Conservation (phyloP, 2,329 filamentous ascomycete genomes). For the Apiospora rasikravindrae region DNA sequence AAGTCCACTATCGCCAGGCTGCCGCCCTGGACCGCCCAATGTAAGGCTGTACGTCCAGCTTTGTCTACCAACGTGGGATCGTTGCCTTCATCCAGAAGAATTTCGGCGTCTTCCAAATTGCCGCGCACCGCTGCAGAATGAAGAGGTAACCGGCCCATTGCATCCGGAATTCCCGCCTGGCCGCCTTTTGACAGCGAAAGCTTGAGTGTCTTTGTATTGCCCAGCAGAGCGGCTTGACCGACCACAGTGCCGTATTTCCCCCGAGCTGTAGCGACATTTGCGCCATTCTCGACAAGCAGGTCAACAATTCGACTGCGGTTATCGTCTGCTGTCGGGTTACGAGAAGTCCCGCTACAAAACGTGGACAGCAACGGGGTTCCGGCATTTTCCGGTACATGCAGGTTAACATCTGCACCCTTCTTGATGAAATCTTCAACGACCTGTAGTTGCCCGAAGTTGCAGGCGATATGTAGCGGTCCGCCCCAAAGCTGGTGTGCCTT, state of each 20-base stretch:
- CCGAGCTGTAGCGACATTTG: background rate
- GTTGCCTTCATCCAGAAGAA: background rate
- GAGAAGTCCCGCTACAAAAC: background rate
- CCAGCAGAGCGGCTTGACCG: background rate
- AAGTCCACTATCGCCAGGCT: background rate
- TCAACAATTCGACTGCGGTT: background rate
- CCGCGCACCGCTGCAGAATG: background rate
- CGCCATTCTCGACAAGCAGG: background rate
- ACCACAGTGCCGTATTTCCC: no score
- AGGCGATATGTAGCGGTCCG: background rate
- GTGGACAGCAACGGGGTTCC: background rate
- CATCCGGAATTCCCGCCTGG: background rate
- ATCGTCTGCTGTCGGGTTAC: background rate
- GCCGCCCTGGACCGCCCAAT: background rate
- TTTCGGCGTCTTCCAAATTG: background rate
- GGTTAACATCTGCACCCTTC: background rate
- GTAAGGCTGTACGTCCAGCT: background rate
- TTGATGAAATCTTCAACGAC: background rate
- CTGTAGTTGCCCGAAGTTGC: background rate
- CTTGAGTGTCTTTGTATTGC: background rate
- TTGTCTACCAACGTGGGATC: background rate
- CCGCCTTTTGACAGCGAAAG: background rate
- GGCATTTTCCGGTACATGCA: background rate
- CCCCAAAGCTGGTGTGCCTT: accelerated
- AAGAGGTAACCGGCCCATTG: background rate